Evolutionary conservation across 2,329 filamentous ascomycete genomes (phyloP), one percentile per base, ranked within the genome.

Genomic region (Diaporthe australafricana): DNA sequence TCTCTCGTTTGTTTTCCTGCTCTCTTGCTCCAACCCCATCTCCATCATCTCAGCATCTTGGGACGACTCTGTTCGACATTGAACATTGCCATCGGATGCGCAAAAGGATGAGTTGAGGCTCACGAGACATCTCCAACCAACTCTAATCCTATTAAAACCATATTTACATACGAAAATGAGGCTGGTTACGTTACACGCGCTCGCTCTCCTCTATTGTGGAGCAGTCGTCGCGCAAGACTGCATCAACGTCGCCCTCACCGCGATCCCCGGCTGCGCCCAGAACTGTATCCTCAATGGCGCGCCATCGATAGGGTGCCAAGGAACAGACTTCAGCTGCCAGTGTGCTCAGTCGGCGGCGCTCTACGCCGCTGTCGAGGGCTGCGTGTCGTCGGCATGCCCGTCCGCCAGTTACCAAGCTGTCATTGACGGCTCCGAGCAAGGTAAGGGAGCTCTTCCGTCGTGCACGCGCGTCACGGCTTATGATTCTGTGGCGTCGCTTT

Each of bases 281-380:
- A 52, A 73, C 8, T 81, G 80, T 74, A 79, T 80, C 73, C 66
- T 80, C 70, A 74, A 77, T 52, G 75, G 76, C 47, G 79, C 79
- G 7, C 75, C 76, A 16, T 71, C 74, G 12, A 74, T 80, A 62
- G 79, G 79, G 35, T 81, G 80, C 67, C 73, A 65, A 17, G 77
- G 77, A 25, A 74, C 77, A 22, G 79, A 81, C 72, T 80, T 80
- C 66, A 71, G 66, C 55, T 81, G 80, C 70, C 79, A 80, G 71
- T 81, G 80, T 67, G 53, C 72, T 48, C 74, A 79, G 63, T 74
- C 80, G 68, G 78, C 79, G 2, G 75, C 75, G 12, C 70, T 81
- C 20, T 78, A 76, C 60, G 77, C 78, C 2, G 79, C 78, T 27
- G 75, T 80, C n/a, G 79, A 80, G 74, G 75, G 75, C 5, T 81